Percentiles rank a stretch among this genome's conserved stretches.
phyloP scores from a whole-genome alignment of 192 early-diverging fungal species.

The Coemansia sp. region DNA sequence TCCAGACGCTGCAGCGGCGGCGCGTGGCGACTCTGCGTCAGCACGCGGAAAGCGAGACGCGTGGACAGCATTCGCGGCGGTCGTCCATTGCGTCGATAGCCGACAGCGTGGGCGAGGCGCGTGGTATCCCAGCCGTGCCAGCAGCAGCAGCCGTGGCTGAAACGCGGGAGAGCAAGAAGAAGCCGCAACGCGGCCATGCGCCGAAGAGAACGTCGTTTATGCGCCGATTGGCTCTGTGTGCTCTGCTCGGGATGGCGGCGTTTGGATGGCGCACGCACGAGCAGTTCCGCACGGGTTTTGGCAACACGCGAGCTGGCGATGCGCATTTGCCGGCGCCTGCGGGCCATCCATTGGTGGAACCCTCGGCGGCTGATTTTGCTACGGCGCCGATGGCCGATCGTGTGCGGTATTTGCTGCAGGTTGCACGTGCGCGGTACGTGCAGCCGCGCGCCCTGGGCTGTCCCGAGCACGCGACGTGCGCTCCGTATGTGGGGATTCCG shows the following conservation, averaged over 20 bases:
- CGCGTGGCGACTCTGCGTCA: slow-evolving; percentile 50
- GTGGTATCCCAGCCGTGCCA: slow-evolving; percentile 29
- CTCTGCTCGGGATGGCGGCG: slow-evolving; percentile 6
- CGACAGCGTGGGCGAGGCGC: slow-evolving; percentile 37
- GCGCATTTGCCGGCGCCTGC: slow-evolving; percentile 20
- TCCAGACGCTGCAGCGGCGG: slow-evolving; percentile 45
- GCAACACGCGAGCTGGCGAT: slow-evolving; percentile 37
- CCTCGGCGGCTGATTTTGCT: slow-evolving; percentile 2
- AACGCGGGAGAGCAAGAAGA: neutral
- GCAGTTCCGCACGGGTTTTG: slow-evolving; percentile 43
- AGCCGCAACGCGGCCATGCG: neutral
- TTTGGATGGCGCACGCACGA: slow-evolving; percentile 39
- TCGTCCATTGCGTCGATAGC: slow-evolving; percentile 42
- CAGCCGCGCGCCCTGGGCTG: slow-evolving; percentile 36
- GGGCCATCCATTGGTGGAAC: slow-evolving; percentile 19
- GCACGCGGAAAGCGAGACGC: slow-evolving; percentile 20
- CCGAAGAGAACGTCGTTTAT: slow-evolving; percentile 8
- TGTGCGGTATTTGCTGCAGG: slow-evolving; percentile 14
- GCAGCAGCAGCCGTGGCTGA: slow-evolving; percentile 8
- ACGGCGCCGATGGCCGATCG: slow-evolving; percentile 17
- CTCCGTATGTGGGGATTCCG: slow-evolving; percentile 30
- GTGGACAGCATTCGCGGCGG: slow-evolving; percentile 37
- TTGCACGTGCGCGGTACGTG: slow-evolving; percentile 24
- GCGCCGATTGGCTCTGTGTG: slow-evolving; percentile 19
- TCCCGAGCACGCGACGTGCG: slow-evolving; percentile 49